These are phyloP conservation scores for Elongisporangium undulatum DNA, from an alignment of 352 stramenopile genomes.

Conservation along the genomic window DNA sequence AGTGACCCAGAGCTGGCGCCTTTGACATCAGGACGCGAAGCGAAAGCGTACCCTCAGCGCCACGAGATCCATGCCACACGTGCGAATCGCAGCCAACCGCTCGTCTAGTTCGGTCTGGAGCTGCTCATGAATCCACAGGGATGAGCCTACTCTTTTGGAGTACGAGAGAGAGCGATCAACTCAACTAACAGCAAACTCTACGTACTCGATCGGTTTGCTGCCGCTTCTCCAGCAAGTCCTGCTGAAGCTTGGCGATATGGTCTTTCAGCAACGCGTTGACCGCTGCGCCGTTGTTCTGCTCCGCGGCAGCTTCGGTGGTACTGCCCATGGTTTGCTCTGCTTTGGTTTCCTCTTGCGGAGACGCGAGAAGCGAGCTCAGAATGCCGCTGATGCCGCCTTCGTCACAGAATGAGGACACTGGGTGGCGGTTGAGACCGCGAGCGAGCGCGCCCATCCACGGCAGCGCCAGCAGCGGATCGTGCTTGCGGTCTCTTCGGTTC, in stretches of 20 bases:
- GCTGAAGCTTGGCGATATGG: slow-evolving; percentile 44
- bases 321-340: neutral
- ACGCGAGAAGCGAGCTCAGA: slow-evolving; percentile 28
- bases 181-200: neutral
- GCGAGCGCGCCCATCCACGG: slow-evolving; percentile 64
- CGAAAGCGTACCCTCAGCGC: slow-evolving; percentile 29
- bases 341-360: neutral
- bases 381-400: slow-evolving; percentile 56
- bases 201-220: slow-evolving; percentile 36
- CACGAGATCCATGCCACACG: slow-evolving; percentile 61
- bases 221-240: slow-evolving; percentile 42
- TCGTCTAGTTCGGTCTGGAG: slow-evolving; percentile 57
- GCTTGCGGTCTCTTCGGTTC: slow-evolving; percentile 38
- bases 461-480: slow-evolving; percentile 19
- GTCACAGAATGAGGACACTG: slow-evolving; percentile 70
- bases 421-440: slow-evolving; percentile 67
- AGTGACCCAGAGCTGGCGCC: neutral
- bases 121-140: slow-evolving; percentile 12
- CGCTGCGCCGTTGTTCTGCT: slow-evolving; percentile 2
- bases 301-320: neutral
- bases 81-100: slow-evolving; percentile 45
- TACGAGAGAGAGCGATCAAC: neutral
- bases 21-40: neutral
- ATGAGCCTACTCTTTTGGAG: neutral
- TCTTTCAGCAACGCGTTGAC: slow-evolving; percentile 19